phyloP scores from a whole-genome alignment of 1,284 basidiomycete species.

The Dichomitus squalens region DNA sequence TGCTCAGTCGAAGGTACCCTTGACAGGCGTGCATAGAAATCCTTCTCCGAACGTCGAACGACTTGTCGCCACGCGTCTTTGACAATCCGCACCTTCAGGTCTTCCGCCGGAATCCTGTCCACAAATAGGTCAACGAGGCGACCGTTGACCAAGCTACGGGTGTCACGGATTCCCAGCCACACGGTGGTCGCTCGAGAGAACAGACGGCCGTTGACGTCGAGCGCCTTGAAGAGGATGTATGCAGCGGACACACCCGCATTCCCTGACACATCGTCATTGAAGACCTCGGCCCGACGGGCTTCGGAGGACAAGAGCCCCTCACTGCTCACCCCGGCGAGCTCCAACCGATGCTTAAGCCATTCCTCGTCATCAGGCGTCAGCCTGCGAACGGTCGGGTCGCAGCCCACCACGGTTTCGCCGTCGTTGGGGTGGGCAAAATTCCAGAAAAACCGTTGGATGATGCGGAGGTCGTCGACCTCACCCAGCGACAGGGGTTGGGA shows the following conservation, averaged over 20 bases:
- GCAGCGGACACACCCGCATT: neutral
- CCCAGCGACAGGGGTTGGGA: neutral
- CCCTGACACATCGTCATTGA: neutral
- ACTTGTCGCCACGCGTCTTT: constrained; percentile 23
- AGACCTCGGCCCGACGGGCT: neutral
- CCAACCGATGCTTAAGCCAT: neutral
- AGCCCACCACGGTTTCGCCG: neutral
- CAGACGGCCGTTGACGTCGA: constrained; percentile 14
- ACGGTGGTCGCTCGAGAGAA: constrained; percentile 18
- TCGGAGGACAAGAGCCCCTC: neutral
- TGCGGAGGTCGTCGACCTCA: neutral
- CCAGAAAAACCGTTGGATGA: constrained; percentile 12
- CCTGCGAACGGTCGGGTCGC: neutral
- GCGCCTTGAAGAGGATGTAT: constrained; percentile 4
- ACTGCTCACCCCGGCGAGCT: neutral
- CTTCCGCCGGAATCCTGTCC: neutral
- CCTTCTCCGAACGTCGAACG: constrained; percentile 1
- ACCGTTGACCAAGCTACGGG: neutral
- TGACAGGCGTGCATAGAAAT: constrained; percentile 11
- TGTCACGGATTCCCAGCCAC: neutral
- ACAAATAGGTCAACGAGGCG: neutral
- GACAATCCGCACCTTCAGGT: constrained; percentile 2
- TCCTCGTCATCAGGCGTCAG: neutral
- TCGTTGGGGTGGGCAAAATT: neutral
- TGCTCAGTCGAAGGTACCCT: neutral